Conservation (phyloP, 2,329 filamentous ascomycete species). For the Annulohypoxylon truncatum region DNA sequence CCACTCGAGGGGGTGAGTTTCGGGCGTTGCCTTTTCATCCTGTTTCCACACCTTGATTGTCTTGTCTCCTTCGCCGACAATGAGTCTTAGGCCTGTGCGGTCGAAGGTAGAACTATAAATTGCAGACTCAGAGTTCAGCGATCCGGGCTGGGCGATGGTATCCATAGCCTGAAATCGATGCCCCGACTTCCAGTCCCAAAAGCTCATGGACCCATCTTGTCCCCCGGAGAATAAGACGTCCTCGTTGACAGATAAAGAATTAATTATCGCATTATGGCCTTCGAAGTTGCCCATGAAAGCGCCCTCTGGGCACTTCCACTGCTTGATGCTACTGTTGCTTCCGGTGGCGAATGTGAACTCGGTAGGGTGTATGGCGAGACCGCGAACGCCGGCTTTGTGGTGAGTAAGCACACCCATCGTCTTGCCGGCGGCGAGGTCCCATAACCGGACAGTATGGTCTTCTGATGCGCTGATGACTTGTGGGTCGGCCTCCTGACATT, state of each 20-base stretch:
- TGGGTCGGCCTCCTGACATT: constrained; percentile 95
- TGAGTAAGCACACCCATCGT: constrained; percentile 96
- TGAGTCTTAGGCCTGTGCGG: constrained; percentile 85
- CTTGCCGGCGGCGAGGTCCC: constrained; percentile 97
- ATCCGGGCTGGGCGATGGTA: constrained; percentile 92
- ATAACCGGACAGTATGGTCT: constrained; percentile 89
- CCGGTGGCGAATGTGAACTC: constrained; percentile 97
- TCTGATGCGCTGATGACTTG: constrained; percentile 95
- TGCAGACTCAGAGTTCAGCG: constrained; percentile 91
- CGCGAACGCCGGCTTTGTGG: constrained; percentile 96
- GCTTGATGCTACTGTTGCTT: constrained; percentile 94
- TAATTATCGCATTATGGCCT: constrained; percentile 96
- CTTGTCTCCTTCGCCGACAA: constrained; percentile 96
- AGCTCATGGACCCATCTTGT: constrained; percentile 95
- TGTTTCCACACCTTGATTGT: constrained; percentile 99
- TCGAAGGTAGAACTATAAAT: constrained; percentile 97
- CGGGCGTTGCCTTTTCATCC: constrained; percentile 89
- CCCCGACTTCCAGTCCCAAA: constrained; percentile 99
- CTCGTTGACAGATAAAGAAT: constrained; percentile 91
- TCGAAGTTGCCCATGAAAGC: constrained; percentile 99
- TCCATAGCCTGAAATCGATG: constrained; percentile 91
- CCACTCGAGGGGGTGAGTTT: constrained; percentile 94
- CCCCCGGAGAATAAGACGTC: constrained; percentile 94
- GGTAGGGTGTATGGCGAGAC: constrained; percentile 83
- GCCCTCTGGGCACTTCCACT: constrained; percentile 98